These are phyloP conservation scores for Dendrobium chrysotoxum DNA, from an alignment of 106 monocot genomes.

Conservation along the genomic window DNA sequence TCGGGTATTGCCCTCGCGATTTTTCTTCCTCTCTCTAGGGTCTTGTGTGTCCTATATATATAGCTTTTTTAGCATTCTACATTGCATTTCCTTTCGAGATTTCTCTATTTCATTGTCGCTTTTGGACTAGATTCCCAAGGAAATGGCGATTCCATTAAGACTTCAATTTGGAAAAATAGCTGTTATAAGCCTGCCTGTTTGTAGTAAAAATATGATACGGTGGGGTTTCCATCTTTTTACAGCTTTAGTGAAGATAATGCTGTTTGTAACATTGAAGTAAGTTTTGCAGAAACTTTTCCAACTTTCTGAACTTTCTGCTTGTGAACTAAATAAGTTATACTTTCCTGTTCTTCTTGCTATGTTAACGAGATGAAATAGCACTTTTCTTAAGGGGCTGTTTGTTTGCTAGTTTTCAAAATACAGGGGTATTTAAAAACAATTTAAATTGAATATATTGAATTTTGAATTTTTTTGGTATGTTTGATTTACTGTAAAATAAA, in stretches of 20 bases:
- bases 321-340: background rate
- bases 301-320: background rate
- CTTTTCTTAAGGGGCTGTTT: no score
- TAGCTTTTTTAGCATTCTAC: background rate
- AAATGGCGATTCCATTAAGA: background rate
- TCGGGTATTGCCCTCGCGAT: conserved; percentile 29
- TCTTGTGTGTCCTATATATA: background rate
- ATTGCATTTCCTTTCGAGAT: background rate
- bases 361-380: no score
- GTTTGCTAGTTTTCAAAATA: no score
- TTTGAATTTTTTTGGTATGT: no score
- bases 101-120: background rate
- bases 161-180: background rate
- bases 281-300: background rate
- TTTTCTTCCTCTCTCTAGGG: background rate
- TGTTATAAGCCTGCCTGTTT: background rate
- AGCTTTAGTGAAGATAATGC: background rate
- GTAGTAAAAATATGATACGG: no score
- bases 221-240: no score
- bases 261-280: background rate
- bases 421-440: no score
- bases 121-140: background rate
- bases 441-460: no score
- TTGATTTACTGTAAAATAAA: no score
- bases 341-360: no score